Evolutionary conservation across 192 early-diverging fungal species (phyloP).

Genomic region (Jimgerdemannia flammicorona): DNA sequence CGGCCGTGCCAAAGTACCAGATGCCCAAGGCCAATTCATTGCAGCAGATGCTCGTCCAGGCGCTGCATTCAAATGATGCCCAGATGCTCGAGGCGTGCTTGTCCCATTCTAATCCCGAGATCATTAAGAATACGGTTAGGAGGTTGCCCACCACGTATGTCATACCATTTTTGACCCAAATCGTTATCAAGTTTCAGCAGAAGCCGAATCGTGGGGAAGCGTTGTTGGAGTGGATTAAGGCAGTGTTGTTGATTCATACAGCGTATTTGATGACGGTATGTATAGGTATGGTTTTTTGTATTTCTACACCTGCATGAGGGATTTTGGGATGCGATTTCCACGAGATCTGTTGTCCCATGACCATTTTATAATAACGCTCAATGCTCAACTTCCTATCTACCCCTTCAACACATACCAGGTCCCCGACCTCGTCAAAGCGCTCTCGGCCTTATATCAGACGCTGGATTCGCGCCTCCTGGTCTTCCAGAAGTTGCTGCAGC

Average conservation of each 20-base stretch:
- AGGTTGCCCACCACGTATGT: constrained; percentile 47
- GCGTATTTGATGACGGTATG: constrained; percentile 54
- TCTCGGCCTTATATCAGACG: constrained; percentile 48
- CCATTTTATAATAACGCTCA: neutral
- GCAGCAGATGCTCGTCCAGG: constrained; percentile 50
- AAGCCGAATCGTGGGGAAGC: constrained; percentile 39
- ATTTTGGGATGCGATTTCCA: too few species aligned
- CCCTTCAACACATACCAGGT: constrained; percentile 9
- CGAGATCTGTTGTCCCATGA: neutral
- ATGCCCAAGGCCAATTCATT: constrained; percentile 44
- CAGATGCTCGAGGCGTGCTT: constrained; percentile 45
- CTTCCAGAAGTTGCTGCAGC: constrained; percentile 42
- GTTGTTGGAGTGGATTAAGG: constrained; percentile 50
- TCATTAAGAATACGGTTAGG: constrained; percentile 44
- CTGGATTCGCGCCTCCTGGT: constrained; percentile 38
- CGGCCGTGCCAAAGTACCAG: constrained; percentile 2
- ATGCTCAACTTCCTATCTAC: too few species aligned
- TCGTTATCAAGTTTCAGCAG: constrained; percentile 43
- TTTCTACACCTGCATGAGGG: neutral
- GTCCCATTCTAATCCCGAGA: constrained; percentile 35
- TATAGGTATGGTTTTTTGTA: neutral
- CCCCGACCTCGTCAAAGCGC: constrained; percentile 42
- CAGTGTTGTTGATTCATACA: constrained; percentile 42
- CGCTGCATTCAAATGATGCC: constrained; percentile 48
- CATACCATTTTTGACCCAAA: constrained; percentile 44